These are phyloP conservation scores for Albophoma yamanashiensis DNA, from an alignment of 2,329 filamentous ascomycete species.

Conservation along the genomic window DNA sequence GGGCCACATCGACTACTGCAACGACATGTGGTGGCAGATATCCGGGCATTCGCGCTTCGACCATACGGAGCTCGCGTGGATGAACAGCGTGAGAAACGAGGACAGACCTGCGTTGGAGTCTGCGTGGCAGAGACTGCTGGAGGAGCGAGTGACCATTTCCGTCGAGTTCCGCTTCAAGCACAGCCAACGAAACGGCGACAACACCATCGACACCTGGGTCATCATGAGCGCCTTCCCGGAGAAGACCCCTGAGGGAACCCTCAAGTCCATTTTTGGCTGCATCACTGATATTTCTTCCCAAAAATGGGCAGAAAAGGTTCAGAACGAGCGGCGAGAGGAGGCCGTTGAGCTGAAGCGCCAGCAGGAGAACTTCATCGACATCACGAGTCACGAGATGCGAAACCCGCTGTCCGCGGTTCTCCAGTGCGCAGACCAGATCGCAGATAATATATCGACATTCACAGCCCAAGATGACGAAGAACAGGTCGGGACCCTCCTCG, in stretches of 20 bases:
- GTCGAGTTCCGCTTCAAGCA: constrained; percentile 69
- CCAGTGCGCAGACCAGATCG: constrained; percentile 67
- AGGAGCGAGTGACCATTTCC: constrained; percentile 52
- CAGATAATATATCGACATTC: constrained; percentile 35
- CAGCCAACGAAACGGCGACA: constrained; percentile 49
- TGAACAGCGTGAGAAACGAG: constrained; percentile 58
- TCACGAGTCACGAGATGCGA: constrained; percentile 66
- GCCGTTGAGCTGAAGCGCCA: constrained; percentile 70
- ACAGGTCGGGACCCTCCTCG: constrained; percentile 37
- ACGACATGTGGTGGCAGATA: constrained; percentile 69
- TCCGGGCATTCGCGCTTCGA: constrained; percentile 52
- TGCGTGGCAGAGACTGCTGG: constrained; percentile 52
- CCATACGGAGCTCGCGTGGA: constrained; percentile 54
- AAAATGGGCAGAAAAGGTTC: constrained; percentile 74
- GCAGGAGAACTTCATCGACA: constrained; percentile 63
- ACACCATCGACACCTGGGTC: constrained; percentile 61
- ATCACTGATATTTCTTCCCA: constrained; percentile 80
- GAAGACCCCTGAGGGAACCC: constrained; percentile 47
- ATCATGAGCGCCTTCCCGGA: constrained; percentile 69
- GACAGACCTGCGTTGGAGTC: constrained; percentile 48
- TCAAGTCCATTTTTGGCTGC: constrained; percentile 69
- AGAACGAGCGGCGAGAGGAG: constrained; percentile 67
- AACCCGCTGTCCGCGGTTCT: constrained; percentile 66
- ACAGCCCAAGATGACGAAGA: constrained; percentile 24
- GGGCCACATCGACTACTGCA: constrained; percentile 68